Base-by-base conservation (phyloP, 306 rosid genomes). In the Acacia confusa region DNA sequence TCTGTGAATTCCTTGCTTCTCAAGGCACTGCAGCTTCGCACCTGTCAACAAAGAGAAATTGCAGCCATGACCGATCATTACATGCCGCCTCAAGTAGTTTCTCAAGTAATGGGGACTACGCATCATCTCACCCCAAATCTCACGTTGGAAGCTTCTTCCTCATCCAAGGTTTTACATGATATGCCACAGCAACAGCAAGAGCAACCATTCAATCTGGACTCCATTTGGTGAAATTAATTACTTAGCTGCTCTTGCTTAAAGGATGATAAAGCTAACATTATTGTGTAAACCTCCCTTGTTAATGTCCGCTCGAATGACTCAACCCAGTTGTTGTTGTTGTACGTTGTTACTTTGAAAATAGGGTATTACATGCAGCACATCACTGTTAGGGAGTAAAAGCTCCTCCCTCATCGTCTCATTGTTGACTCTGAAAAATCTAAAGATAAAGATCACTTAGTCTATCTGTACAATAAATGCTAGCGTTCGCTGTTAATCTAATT, bases 151-250 rank as follows among this genome's bases (percentile, higher is more conserved):
- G 87, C 93, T 73, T 88, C 94, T 81, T 92, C 97, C 41, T 89
- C 87, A 20, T 69, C 74, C 4, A 84, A 86, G 80, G 84, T 87
- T 22, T 79, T 90, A 81, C 40, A 36, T 6, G 95, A 91, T 22
- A 74, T 81, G 75, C 79, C 93, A 27, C 90, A 86, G 9, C 84
- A 80, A 9, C 90, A 86, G 61, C 89, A 32, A 27, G 13, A 92
- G 94, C 97, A 89, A 89, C 96, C 98, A 86, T 93, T 95, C 87
- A 89, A 88, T 82, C 84, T 90, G 96, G 98, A 95, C 92, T 93
- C 98, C 90, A 79, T 90, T 38, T 93, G 98, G 98, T 93, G 92
- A 95, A 60, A 52, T 52, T 52, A 16, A 50, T 52, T 3, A 67
- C 52, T 47, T 47, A 47, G 75, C 22, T 71, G 55, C 40, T 8